These are phyloP conservation scores for Copromyces sp. DNA, from an alignment of 495 filamentous ascomycete genomes.

Conservation along the genomic window DNA sequence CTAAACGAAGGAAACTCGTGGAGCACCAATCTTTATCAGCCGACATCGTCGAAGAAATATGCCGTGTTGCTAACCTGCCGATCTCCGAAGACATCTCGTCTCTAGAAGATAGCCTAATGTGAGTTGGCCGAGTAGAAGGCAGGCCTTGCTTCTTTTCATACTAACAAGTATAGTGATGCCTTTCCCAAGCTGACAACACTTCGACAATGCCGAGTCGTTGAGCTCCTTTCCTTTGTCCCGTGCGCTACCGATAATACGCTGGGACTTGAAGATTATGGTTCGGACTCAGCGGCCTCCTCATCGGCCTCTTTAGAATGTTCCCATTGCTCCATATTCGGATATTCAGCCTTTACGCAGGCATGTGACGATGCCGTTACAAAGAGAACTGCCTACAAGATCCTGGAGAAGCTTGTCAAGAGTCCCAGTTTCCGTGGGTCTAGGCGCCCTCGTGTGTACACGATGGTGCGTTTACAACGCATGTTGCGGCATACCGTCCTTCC, in stretches of 20 bases:
- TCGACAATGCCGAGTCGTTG: slow-evolving; percentile 23
- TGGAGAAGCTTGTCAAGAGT: slow-evolving; percentile 47
- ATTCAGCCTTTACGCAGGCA: neutral
- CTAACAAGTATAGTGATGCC: slow-evolving; percentile 11
- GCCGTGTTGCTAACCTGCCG: slow-evolving; percentile 10
- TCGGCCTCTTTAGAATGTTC: slow-evolving; percentile 10
- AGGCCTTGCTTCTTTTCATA: neutral
- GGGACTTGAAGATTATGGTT: neutral
- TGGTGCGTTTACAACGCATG: slow-evolving; percentile 59
- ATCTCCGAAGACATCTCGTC: slow-evolving; percentile 6
- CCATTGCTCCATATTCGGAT: slow-evolving; percentile 8
- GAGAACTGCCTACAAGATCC: slow-evolving; percentile 33
- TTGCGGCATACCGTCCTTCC: slow-evolving; percentile 49
- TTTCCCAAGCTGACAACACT: slow-evolving; percentile 20
- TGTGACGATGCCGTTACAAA: slow-evolving; percentile 4
- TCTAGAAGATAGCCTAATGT: neutral
- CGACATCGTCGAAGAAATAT: slow-evolving; percentile 13
- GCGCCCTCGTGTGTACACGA: slow-evolving; percentile 57
- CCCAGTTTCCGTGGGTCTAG: slow-evolving; percentile 49
- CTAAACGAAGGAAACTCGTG: slow-evolving; percentile 25
- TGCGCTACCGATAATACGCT: slow-evolving; percentile 29
- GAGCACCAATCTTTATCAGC: slow-evolving; percentile 6
- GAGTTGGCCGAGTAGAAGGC: neutral
- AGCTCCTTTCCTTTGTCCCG: slow-evolving; percentile 23
- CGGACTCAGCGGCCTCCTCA: neutral